phyloP scores from a whole-genome alignment of 257 asterid genomes.

The Solanum paucissectum region DNA sequence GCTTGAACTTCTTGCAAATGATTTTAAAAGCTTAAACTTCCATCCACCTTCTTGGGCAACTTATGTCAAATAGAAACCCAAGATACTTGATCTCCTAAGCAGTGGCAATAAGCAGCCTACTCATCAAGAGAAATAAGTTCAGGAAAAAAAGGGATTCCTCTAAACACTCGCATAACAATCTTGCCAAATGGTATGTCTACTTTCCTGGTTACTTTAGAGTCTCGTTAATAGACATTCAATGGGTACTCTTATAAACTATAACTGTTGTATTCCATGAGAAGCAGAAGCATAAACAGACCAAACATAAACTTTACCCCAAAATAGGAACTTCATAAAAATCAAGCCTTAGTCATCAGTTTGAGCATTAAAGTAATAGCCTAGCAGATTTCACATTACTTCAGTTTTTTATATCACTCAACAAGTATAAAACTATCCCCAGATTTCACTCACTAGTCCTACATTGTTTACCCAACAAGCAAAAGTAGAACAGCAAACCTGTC shows the following conservation, averaged over 20 bases:
- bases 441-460: not conserved
- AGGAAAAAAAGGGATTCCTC: not conserved
- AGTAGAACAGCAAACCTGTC: constrained; percentile 27
- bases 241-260: not conserved
- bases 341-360: not conserved
- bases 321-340: not conserved
- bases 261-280: not conserved
- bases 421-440: not conserved
- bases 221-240: not conserved
- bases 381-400: not conserved
- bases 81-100: not conserved
- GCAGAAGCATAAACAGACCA: not conserved
- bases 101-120: not conserved
- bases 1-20: not conserved
- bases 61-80: not conserved
- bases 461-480: not conserved
- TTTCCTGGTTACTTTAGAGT: not conserved
- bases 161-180: not conserved
- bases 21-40: not conserved
- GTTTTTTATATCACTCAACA: not conserved
- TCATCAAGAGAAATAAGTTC: not conserved
- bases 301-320: not conserved
- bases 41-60: not conserved
- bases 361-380: not conserved
- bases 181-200: not conserved